Base-by-base conservation (phyloP, 805 yeast species). In the Hyphopichia homilentoma region DNA sequence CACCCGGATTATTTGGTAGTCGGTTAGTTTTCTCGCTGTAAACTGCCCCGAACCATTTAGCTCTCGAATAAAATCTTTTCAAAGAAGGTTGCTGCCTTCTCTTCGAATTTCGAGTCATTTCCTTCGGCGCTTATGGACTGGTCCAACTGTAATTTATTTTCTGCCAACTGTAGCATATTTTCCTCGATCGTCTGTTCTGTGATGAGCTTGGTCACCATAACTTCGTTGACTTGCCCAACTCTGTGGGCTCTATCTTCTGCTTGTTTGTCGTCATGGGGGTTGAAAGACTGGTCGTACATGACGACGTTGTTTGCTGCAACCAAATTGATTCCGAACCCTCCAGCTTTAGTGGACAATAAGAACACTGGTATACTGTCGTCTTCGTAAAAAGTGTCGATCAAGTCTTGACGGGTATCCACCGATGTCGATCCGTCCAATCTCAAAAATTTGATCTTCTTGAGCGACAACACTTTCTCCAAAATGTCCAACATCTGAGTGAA, bases 231-330 rank as follows among this genome's bases (percentile, higher is more conserved):
- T 61, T 90, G 97, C 1, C 98, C 98, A 16, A 93, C 96, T 59
- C 99, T 75, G 57, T 93, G 99, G 0, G 97, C 96, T 53, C 99
- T 77, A 58, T 93, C 99, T 54, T 94, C 97, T 2, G 99, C 99
- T 63, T 93, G 99, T 52, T 84, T 84, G 53, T 93, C 99, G 56
- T 93, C 98, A 57, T 93, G 98, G 0, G 99, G 99, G 52, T 93
- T 93, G 65, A 93, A 93, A 31, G 94, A 81, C 54, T 88, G 90
- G 54, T 93, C 99, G 52, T 81, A 89, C 20, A 93, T 84, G 33
- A 93, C 71, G 2, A 93, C 98, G 39, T 81, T 78, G 53, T 87
- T 90, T 6, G 99, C 97, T 52, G 95, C 93, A 1, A 95, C 93
- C 48, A 93, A 71, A 52, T 93, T 93, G 60, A 93, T 93, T 36